Evolutionary conservation across 2,329 filamentous ascomycete genomes (phyloP).

Genomic region (Paradendryphiella salina): DNA sequence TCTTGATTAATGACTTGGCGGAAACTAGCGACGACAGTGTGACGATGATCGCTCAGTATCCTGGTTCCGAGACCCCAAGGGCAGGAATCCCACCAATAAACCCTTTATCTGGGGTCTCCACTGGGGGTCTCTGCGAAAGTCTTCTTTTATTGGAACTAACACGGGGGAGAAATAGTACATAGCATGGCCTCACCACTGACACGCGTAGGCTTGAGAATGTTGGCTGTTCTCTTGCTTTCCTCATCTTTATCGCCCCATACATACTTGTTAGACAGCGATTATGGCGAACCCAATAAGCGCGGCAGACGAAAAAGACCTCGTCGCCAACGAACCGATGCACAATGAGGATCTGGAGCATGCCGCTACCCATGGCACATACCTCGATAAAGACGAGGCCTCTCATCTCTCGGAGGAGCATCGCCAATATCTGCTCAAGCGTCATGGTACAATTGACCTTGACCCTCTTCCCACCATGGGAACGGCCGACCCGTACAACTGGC

Average conservation of each 20-base stretch:
- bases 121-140: constrained; percentile 10
- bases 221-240: neutral
- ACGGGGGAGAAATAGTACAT: constrained; percentile 15
- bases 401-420: constrained; percentile 51
- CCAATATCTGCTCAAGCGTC: constrained; percentile 56
- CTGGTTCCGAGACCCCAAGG: constrained; percentile 15
- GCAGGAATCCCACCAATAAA: constrained; percentile 7
- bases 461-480: constrained; percentile 56
- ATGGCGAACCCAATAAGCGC: constrained; percentile 3
- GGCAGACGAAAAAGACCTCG: constrained; percentile 11
- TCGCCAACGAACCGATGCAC: constrained; percentile 7
- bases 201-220: neutral
- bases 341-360: constrained; percentile 32
- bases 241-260: neutral
- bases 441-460: constrained; percentile 60
- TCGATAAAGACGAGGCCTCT: constrained; percentile 32
- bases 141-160: neutral
- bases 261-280: neutral
- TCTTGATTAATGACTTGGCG: constrained; percentile 5
- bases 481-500: constrained; percentile 62
- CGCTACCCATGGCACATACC: constrained; percentile 35
- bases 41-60: constrained; percentile 9
- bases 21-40: constrained; percentile 14
- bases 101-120: constrained; percentile 25
- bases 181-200: constrained; percentile 5